Evolutionary conservation across 306 rosid genomes (phyloP), one percentile per base, ranked within the genome.

Genomic region (Lathyrus tuberosus): DNA sequence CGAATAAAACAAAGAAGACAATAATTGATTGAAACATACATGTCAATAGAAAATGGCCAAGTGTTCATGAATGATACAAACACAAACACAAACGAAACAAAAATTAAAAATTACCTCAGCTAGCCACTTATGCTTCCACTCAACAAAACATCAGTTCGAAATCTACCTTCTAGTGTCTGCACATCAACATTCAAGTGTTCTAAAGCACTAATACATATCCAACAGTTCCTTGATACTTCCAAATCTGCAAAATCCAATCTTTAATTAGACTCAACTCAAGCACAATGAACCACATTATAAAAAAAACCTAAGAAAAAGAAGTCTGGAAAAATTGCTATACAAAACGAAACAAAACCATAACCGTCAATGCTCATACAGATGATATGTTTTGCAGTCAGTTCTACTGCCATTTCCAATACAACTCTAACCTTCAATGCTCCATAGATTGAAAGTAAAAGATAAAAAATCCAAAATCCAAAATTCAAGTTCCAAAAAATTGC

Each of bases 11-110:
- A 62, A 62, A 38, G 67, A 59, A 60, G 70, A 73, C 48, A 79
- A 77, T 46, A 70, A 57, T 63, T 67, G 69, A 73, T 69, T 14
- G 66, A 58, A 78, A 84, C 99, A 80, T 95, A 95, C 99, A 95
- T 95, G 95, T 95, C 99, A 83, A 95, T 89, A 14, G n/a, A n/a
- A n/a, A n/a, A n/a, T n/a, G n/a, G n/a, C n/a, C n/a, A n/a, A n/a
- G n/a, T n/a, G n/a, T n/a, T n/a, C n/a, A n/a, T n/a, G n/a, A n/a
- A n/a, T n/a, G n/a, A n/a, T n/a, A n/a, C n/a, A n/a, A 35, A 15
- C 44, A 59, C 10, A 82, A 26, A 49, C 31, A 18, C 43, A 69
- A 72, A 43, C 56, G 44, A 16, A 14, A 42, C 40, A 20, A 44
- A 69, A 64, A 4, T 48, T 67, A 13, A 13, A 70, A 70, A 58